Conservation (phyloP, 139 green algal genomes). For the Coelastrella sp. region DNA sequence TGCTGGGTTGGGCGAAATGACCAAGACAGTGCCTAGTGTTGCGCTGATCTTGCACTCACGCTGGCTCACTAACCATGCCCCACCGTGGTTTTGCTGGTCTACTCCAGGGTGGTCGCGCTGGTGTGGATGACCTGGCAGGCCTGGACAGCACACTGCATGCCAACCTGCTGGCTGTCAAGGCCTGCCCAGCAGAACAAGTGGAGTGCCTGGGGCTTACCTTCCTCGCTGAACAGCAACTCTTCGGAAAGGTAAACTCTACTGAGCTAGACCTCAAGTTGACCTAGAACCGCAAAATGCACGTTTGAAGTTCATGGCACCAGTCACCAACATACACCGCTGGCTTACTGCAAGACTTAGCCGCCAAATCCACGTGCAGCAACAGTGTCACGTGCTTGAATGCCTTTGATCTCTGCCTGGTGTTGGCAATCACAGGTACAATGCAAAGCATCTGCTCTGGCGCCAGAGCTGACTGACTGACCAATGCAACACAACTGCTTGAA, state of each 20-base stretch:
- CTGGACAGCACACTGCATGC: conserved; percentile 73
- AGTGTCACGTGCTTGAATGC: not conserved
- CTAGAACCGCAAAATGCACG: not conserved
- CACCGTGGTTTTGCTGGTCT: not conserved
- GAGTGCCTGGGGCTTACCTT: conserved; percentile 87
- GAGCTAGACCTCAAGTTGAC: too few species aligned
- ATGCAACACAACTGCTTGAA: not conserved
- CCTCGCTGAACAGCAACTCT: conserved; percentile 73
- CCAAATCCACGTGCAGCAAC: not conserved
- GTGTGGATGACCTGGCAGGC: conserved; percentile 80
- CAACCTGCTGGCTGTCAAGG: conserved; percentile 72
- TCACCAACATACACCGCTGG: too few species aligned
- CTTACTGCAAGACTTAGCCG: too few species aligned
- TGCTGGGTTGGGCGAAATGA: too few species aligned
- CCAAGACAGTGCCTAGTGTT: too few species aligned
- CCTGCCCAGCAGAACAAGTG: conserved; percentile 70
- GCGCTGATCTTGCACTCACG: too few species aligned
- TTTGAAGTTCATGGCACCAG: too few species aligned
- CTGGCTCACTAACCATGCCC: too few species aligned
- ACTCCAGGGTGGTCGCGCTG: conserved; percentile 69
- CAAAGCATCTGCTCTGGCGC: too few species aligned
- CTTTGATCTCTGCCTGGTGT: too few species aligned
- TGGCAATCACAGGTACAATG: too few species aligned
- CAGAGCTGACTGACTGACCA: too few species aligned
- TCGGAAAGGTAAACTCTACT: conserved; percentile 65